Evolutionary conservation across 2,329 filamentous ascomycete genomes (phyloP), one percentile per base, ranked within the genome.

Genomic region (Pseudogymnoascus sp.): DNA sequence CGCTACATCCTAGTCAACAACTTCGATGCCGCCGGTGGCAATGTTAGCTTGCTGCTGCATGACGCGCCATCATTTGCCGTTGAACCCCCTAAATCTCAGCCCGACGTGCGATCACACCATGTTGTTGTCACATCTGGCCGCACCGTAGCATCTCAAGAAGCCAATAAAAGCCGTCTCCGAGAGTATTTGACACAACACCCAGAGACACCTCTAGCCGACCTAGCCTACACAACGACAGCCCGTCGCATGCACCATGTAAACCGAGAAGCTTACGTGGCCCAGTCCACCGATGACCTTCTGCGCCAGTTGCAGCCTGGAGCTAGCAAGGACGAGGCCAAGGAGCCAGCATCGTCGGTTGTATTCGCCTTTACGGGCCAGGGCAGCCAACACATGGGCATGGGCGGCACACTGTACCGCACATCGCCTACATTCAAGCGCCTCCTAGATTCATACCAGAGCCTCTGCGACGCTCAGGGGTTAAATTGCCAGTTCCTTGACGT

Each of bases 191-290:
- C 70, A 17, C 57, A 67, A 44, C 67, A 70, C 36, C 66, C 71
- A 26, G 61, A 62, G 13, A 21, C 57, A 6, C 23, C 47, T 31
- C 57, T 67, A 1, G 6, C 60, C 15, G 70, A 93, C 89, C 23
- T 62, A 6, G 35, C 60, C 17, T 62, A 62, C 19, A 62, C 60
- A 31, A 40, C 38, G 11, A 62, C 33, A 4, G 33, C 35, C 3
- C 80, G 85, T 15, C 81, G 81, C 61, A 80, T 83, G 9, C 84
- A 87, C 67, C 80, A 84, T 71, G 76, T 79, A 68, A 81, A 80
- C 75, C 79, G 83, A n/a, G 76, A 82, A 71, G 80, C 77, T 53
- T 50, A 26, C 23, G 44, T 50, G 15, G 44, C 19, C 23, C 44
- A 50, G 44, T 50, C 44, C 7, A 50, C 44, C 8, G 44, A 50